Evolutionary conservation across 1,284 basidiomycete genomes (phyloP).

Genomic region (Cutaneotrichosporon sp.): DNA sequence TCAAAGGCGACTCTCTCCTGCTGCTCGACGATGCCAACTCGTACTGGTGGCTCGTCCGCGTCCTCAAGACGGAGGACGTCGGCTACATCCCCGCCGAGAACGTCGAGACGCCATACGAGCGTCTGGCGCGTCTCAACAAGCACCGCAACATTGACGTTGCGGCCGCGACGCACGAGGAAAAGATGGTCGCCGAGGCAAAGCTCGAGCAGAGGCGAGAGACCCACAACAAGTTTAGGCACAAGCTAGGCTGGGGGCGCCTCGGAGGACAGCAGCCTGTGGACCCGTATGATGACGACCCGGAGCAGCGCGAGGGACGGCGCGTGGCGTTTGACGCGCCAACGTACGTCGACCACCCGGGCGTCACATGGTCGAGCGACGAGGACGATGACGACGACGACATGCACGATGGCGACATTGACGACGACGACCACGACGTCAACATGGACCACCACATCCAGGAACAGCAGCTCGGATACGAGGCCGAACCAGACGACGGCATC

Average conservation of each 20-base stretch:
- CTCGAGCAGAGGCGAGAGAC: constrained; percentile 11
- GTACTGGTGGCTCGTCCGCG: constrained; percentile 97
- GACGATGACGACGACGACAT: constrained; percentile 60
- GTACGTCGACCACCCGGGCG: constrained; percentile 52
- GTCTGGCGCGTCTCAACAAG: constrained; percentile 91
- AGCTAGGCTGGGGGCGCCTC: constrained; percentile 29
- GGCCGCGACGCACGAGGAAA: constrained; percentile 31
- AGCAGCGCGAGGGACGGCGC: constrained; percentile 26
- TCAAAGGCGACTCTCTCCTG: constrained; percentile 89
- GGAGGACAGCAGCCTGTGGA: constrained; percentile 6
- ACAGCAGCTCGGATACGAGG: constrained; percentile 13
- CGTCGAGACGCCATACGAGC: constrained; percentile 96
- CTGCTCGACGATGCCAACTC: constrained; percentile 94
- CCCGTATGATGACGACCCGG: constrained; percentile 14
- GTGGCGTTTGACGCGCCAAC: constrained; percentile 52
- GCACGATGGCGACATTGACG: constrained; percentile 49
- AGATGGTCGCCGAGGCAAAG: constrained; percentile 19
- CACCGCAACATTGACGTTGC: constrained; percentile 91
- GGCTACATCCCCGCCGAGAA: constrained; percentile 99
- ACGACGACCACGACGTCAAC: constrained; percentile 16
- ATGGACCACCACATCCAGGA: constrained; percentile 9
- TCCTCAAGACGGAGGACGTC: constrained; percentile 96
- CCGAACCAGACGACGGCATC: constrained; percentile 53
- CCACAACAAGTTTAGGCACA: constrained; percentile 25
- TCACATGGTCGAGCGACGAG: constrained; percentile 66